These are phyloP conservation scores for Penicillium odoratum DNA, from an alignment of 495 filamentous ascomycete species.

Conservation along the genomic window DNA sequence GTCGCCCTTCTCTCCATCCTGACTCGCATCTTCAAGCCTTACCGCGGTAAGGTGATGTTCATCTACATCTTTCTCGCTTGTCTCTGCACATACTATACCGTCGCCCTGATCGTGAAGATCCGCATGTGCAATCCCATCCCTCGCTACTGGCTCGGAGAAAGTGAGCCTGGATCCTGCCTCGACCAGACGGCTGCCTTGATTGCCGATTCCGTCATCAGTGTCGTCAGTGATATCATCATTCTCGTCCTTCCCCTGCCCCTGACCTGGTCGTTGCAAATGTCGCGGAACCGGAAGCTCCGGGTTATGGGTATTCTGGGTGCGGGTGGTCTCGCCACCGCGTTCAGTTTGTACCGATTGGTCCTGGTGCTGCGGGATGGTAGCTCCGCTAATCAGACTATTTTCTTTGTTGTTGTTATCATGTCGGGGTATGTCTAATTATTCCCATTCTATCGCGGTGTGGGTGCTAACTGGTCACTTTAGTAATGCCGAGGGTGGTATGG, in stretches of 20 bases:
- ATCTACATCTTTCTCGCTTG: conserved; percentile 47
- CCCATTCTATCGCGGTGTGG: neutral
- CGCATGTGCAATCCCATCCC: conserved; percentile 27
- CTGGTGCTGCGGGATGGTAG: conserved; percentile 38
- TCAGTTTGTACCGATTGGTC: conserved; percentile 46
- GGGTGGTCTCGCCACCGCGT: conserved; percentile 47
- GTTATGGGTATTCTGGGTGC: conserved; percentile 47
- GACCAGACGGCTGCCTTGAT: conserved; percentile 44
- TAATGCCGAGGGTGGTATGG: conserved; percentile 48
- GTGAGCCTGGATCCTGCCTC: conserved; percentile 30
- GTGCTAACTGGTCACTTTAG: conserved; percentile 20
- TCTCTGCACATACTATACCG: conserved; percentile 40
- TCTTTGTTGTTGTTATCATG: conserved; percentile 46
- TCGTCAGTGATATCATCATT: conserved; percentile 47
- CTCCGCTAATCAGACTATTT: conserved; percentile 37
- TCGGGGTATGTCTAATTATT: conserved; percentile 40
- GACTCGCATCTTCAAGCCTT: conserved; percentile 48
- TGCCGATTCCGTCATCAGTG: conserved; percentile 50
- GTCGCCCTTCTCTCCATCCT: conserved; percentile 49
- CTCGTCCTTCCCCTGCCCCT: conserved; percentile 47
- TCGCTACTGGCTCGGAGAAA: conserved; percentile 20
- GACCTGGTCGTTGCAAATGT: conserved; percentile 50
- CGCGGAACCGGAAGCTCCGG: conserved; percentile 43
- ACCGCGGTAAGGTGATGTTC: conserved; percentile 37
- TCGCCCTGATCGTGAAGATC: conserved; percentile 29